Evolutionary conservation across 2,329 filamentous ascomycete species (phyloP).

Genomic region (Diplodia mutila): DNA sequence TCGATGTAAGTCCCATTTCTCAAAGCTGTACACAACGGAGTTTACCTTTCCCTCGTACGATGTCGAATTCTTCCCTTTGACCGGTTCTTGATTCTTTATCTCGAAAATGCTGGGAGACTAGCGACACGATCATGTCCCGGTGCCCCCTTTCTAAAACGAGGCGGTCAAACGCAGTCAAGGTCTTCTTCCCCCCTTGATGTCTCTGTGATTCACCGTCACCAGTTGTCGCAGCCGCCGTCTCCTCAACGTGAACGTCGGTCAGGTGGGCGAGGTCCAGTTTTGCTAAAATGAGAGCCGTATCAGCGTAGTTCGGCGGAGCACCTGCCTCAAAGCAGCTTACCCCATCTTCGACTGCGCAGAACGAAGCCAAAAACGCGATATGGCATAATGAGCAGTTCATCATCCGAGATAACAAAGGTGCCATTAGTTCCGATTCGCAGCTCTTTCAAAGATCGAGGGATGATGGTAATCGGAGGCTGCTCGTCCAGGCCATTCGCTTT

Average conservation of each 20-base stretch:
- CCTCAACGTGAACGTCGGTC: neutral
- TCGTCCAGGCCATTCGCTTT: neutral
- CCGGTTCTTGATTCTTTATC: neutral
- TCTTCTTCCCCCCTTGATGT: neutral
- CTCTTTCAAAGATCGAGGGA: neutral
- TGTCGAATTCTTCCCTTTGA: neutral
- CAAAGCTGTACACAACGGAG: accelerated
- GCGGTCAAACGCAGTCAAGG: neutral
- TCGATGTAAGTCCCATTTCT: neutral
- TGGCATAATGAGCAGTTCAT: neutral
- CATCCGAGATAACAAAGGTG: neutral
- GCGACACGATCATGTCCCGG: neutral
- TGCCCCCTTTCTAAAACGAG: neutral
- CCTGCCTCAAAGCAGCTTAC: neutral
- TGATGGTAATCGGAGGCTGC: neutral
- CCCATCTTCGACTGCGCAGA: neutral
- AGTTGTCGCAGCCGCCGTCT: no score
- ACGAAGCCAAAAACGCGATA: neutral
- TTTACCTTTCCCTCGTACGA: neutral
- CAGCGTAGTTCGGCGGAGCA: no score
- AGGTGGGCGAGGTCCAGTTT: neutral
- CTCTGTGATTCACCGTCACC: no score
- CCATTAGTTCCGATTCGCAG: neutral
- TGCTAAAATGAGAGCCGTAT: neutral
- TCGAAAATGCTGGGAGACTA: neutral